Evolutionary conservation across 1,284 basidiomycete species (phyloP).

Genomic region (Sanghuangporus weigelae): DNA sequence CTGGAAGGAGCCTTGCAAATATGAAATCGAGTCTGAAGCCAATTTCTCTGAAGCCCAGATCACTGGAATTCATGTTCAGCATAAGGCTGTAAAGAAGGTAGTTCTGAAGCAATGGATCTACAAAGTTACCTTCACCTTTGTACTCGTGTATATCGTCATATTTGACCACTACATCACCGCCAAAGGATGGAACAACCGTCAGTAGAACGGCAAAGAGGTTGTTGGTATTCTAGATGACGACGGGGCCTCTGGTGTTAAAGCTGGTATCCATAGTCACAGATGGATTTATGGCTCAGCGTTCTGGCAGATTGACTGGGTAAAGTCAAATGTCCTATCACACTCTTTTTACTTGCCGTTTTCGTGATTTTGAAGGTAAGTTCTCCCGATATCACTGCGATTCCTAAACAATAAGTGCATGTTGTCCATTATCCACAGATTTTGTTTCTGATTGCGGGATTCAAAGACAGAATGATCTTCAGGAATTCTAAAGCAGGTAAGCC

Average conservation of each 20-base stretch:
- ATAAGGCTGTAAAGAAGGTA: background rate
- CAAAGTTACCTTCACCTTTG: background rate
- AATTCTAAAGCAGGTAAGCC: slow-evolving; percentile 1
- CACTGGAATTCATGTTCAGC: background rate
- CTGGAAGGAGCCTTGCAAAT: background rate
- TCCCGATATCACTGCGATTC: background rate
- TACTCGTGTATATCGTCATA: background rate
- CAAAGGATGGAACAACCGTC: background rate
- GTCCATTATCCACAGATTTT: background rate
- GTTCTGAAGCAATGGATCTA: background rate
- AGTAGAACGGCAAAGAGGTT: background rate
- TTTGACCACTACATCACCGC: background rate
- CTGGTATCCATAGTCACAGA: background rate
- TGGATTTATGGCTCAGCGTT: background rate
- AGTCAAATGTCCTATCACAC: background rate
- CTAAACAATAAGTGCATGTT: background rate
- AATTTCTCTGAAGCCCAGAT: background rate
- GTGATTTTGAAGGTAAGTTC: background rate
- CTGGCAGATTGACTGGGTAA: background rate
- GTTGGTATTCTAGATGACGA: background rate
- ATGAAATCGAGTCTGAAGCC: background rate
- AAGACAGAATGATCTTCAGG: background rate
- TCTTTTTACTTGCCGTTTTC: background rate
- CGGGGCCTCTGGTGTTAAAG: background rate
- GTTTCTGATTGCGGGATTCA: background rate